Conservation (phyloP, 345 rosid genomes). For the Orychophragmus violaceus region DNA sequence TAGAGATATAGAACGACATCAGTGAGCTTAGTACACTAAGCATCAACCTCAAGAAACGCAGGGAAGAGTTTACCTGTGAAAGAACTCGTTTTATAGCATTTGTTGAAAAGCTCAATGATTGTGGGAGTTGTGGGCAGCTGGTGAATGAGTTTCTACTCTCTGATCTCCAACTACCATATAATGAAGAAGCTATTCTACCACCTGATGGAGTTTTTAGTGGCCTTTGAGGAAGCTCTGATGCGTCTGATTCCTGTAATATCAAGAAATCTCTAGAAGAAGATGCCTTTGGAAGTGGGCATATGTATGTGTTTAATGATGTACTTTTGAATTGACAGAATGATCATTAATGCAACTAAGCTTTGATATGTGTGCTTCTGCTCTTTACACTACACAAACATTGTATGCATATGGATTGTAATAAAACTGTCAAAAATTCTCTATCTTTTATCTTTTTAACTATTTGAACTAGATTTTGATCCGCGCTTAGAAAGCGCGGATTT, state of each 20-base stretch:
- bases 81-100: slow-evolving; percentile 52
- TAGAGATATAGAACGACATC: slow-evolving; percentile 64
- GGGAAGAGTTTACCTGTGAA: slow-evolving; percentile 55
- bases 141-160: slow-evolving; percentile 57
- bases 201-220: slow-evolving; percentile 34
- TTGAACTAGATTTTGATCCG: too few relatives aligned
- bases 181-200: slow-evolving; percentile 35
- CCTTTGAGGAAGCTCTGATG: slow-evolving; percentile 27
- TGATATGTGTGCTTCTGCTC: too few relatives aligned
- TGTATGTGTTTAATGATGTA: too few relatives aligned
- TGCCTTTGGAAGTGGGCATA: slow-evolving; percentile 33
- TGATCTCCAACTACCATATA: slow-evolving; percentile 51
- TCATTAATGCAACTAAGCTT: too few relatives aligned
- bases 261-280: slow-evolving; percentile 33
- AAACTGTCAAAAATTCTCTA: too few relatives aligned
- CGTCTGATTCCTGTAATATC: slow-evolving; percentile 28
- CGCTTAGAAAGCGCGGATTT: too few relatives aligned
- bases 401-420: too few relatives aligned
- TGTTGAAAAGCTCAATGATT: slow-evolving; percentile 63
- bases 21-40: slow-evolving; percentile 58
- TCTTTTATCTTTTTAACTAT: too few relatives aligned
- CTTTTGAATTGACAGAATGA: too few relatives aligned
- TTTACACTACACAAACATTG: too few relatives aligned
- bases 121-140: slow-evolving; percentile 63
- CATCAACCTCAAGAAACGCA: slow-evolving; percentile 53